phyloP scores from a whole-genome alignment of 805 yeast genomes.

The Suhomyces vadensis region DNA sequence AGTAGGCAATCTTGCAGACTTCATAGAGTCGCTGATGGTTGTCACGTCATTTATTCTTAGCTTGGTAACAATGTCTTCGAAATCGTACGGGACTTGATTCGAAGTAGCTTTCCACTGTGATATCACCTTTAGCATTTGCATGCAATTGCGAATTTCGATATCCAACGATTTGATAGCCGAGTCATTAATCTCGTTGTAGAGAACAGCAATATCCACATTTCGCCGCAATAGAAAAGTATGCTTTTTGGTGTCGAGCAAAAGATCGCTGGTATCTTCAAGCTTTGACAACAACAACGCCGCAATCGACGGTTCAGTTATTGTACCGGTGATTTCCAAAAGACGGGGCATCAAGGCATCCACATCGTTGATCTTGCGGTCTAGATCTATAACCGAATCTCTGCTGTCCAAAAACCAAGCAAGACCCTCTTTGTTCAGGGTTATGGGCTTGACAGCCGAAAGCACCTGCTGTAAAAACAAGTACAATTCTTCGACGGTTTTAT shows the following conservation, averaged over 20 bases:
- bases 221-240: slow-evolving; percentile 20
- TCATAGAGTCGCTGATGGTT: slow-evolving; percentile 14
- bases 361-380: slow-evolving; percentile 20
- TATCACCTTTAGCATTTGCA: slow-evolving; percentile 10
- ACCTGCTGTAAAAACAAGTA: slow-evolving; percentile 25
- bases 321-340: slow-evolving; percentile 13
- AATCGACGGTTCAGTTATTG: slow-evolving; percentile 5
- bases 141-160: slow-evolving; percentile 28
- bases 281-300: slow-evolving; percentile 19
- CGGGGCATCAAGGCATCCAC: slow-evolving; percentile 28
- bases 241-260: slow-evolving; percentile 28
- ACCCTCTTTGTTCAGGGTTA: background rate
- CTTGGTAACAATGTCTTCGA: slow-evolving; percentile 21
- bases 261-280: slow-evolving; percentile 28
- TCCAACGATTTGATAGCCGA: slow-evolving; percentile 24
- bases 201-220: slow-evolving; percentile 28
- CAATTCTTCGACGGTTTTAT: slow-evolving; percentile 30
- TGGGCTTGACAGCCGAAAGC: too few relatives aligned
- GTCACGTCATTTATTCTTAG: slow-evolving; percentile 24
- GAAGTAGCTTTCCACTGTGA: slow-evolving; percentile 8
- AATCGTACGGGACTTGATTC: slow-evolving; percentile 19
- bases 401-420: slow-evolving; percentile 28
- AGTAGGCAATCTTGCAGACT: slow-evolving; percentile 30
- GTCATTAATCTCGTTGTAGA: slow-evolving; percentile 28
- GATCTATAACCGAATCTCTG: slow-evolving; percentile 18